phyloP scores from a whole-genome alignment of 2,329 filamentous ascomycete genomes.

The Biscogniauxia sp. region DNA sequence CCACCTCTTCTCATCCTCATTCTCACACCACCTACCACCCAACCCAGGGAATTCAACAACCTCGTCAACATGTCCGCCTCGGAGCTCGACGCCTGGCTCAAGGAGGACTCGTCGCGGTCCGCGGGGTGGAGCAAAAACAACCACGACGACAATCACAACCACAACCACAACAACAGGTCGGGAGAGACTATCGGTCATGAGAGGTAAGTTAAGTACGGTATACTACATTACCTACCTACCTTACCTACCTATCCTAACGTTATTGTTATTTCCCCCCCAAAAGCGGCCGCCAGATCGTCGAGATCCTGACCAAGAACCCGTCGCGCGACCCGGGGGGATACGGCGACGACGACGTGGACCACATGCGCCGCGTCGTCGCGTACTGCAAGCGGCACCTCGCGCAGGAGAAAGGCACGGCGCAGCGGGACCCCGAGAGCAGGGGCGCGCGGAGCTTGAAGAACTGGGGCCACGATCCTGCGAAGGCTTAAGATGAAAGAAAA shows the following conservation, averaged over 20 bases:
- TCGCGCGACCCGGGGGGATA: slow-evolving; percentile 49
- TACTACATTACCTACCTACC: too few species aligned
- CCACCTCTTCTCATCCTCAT: too few species aligned
- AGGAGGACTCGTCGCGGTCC: slow-evolving; percentile 45
- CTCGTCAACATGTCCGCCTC: slow-evolving; percentile 57
- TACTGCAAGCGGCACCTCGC: slow-evolving; percentile 60
- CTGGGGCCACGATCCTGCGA: slow-evolving; percentile 45
- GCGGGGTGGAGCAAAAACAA: slow-evolving; percentile 54
- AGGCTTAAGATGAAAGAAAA: slow-evolving; percentile 5
- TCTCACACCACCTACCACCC: too few species aligned
- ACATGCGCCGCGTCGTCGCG: slow-evolving; percentile 55
- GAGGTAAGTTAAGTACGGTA: too few species aligned
- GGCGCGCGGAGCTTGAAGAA: slow-evolving; percentile 53
- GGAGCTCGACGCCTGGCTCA: slow-evolving; percentile 55
- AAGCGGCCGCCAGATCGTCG: slow-evolving; percentile 55
- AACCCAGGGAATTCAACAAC: slow-evolving; percentile 54
- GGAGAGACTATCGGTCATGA: slow-evolving; percentile 58
- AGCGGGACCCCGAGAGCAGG: slow-evolving; percentile 39
- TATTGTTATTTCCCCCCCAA: not conserved
- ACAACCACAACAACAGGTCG: too few species aligned
- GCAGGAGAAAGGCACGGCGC: slow-evolving; percentile 54
- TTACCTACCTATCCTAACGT: too few species aligned
- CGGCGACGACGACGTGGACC: slow-evolving; percentile 43
- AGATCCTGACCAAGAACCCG: slow-evolving; percentile 56
- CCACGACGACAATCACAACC: too few species aligned